Evolutionary conservation across 2,329 filamentous ascomycete species (phyloP), one percentile per base, ranked within the genome.

Genomic region (Metarhizium anisopliae): DNA sequence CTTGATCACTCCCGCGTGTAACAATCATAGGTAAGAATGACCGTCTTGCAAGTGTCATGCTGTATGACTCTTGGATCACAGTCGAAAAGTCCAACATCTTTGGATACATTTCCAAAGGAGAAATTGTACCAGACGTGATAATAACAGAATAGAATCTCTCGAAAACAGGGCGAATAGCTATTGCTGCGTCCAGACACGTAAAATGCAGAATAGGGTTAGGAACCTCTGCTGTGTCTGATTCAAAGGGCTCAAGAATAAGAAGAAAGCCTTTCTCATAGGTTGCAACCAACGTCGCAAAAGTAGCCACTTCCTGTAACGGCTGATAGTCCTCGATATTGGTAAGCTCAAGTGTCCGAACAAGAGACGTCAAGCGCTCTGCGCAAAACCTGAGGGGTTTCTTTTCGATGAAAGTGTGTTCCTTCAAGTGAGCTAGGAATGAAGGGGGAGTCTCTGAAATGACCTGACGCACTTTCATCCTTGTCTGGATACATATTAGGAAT

Each of bases 11-110:
- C 52, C 94, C 94, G 56, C 93, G 83, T 0, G 94, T 97, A 38
- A 99, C 91, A 60, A 99, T 94, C 90, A 99, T 95, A 1, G 94
- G 94, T 59, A 99, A 75, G 74, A 99, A 99, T n/a, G 94, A 96
- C 56, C 88, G 83, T 47, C 95, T 83, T 2, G 93, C 93, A 6
- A 99, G 81, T 0, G 94, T 97, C 91, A 99, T 99, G 60, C 84
- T 85, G 73, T 99, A 99, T 0, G 95, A 99, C 70, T 99, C 92
- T 68, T 97, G 92, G 3, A 97, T 87, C 0, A 97, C 91, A 1
- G 92, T 90, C 10, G 81, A 80, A 72, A 99, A 99, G 54, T 90
- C 88, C 30, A 99, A 84, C 92, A 99, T 99, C 67, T 96, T 96
- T 0, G 94, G 95, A 66, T 99, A 99, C 88, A 99, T 99, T 68